Evolutionary conservation across 75 land plant genomes (phyloP).

Genomic region (Azolla pinnata): DNA sequence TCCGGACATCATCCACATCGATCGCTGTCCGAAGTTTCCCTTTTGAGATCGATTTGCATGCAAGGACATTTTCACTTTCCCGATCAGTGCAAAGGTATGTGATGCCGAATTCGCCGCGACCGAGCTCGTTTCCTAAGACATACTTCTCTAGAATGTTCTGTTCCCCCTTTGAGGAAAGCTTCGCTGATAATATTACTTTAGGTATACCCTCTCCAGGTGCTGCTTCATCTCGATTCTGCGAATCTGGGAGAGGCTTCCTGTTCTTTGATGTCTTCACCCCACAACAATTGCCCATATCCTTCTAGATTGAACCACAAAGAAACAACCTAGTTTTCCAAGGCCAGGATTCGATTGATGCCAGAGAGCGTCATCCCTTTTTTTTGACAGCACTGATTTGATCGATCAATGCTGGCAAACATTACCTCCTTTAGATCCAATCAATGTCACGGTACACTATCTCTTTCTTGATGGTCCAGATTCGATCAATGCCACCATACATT

Average conservation of each 20-base stretch:
- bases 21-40: constrained; percentile 58
- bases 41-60: constrained; percentile 77
- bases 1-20: constrained; percentile 71
- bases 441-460: too few species aligned
- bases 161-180: constrained; percentile 6
- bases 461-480: too few species aligned
- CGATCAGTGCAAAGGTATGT: constrained; percentile 40
- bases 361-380: too few species aligned
- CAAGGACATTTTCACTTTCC: constrained; percentile 34
- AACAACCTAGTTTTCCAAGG: too few species aligned
- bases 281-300: not conserved
- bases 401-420: too few species aligned
- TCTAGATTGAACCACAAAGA: too few species aligned
- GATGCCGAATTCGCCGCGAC: constrained; percentile 55
- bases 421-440: too few species aligned
- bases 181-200: not conserved
- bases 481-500: too few species aligned
- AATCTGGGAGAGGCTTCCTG: not conserved
- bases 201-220: not conserved
- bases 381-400: too few species aligned
- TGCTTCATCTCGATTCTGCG: not conserved
- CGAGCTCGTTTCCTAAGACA: constrained; percentile 3
- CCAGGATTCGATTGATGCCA: too few species aligned
- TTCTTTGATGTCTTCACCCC: not conserved
- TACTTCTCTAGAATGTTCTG: not conserved